Evolutionary conservation across 2,329 filamentous ascomycete genomes (phyloP).

Genomic region (Xylaria sp.): DNA sequence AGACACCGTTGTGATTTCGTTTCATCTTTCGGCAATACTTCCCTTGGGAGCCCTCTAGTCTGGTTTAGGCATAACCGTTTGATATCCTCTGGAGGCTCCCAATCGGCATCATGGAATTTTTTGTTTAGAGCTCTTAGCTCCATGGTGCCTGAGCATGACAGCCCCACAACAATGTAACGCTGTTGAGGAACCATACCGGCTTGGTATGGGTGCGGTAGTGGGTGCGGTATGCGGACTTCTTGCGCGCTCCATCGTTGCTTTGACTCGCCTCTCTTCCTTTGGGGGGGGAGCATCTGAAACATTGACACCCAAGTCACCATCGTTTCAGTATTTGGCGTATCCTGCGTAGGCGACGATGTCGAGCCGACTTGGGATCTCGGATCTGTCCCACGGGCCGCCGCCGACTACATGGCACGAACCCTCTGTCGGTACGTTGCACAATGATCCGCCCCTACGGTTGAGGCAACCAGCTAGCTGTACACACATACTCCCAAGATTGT

Average conservation of each 20-base stretch:
- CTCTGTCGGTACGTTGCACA: slow-evolving; percentile 30
- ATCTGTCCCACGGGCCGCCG: slow-evolving; percentile 32
- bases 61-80: slow-evolving; percentile 32
- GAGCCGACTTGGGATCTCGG: slow-evolving; percentile 19
- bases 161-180: slow-evolving; percentile 40
- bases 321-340: slow-evolving; percentile 44
- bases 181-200: slow-evolving; percentile 36
- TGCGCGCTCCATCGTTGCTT: slow-evolving; percentile 40
- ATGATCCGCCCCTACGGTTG: slow-evolving; percentile 26
- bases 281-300: slow-evolving; percentile 42
- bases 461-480: slow-evolving; percentile 22
- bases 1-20: slow-evolving; percentile 35
- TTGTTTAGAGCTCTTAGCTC: slow-evolving; percentile 37
- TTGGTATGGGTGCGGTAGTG: slow-evolving; percentile 31
- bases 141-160: slow-evolving; percentile 37
- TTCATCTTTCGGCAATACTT: slow-evolving; percentile 42
- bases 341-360: slow-evolving; percentile 30
- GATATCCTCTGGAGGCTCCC: slow-evolving; percentile 37
- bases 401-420: slow-evolving; percentile 21
- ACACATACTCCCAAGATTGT: slow-evolving; percentile 19
- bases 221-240: slow-evolving; percentile 33
- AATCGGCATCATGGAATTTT: slow-evolving; percentile 31
- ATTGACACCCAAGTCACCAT: slow-evolving; percentile 42
- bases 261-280: slow-evolving; percentile 36
- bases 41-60: slow-evolving; percentile 39